phyloP scores from a whole-genome alignment of 2,329 filamentous ascomycete genomes.

The Colletotrichum lupini region DNA sequence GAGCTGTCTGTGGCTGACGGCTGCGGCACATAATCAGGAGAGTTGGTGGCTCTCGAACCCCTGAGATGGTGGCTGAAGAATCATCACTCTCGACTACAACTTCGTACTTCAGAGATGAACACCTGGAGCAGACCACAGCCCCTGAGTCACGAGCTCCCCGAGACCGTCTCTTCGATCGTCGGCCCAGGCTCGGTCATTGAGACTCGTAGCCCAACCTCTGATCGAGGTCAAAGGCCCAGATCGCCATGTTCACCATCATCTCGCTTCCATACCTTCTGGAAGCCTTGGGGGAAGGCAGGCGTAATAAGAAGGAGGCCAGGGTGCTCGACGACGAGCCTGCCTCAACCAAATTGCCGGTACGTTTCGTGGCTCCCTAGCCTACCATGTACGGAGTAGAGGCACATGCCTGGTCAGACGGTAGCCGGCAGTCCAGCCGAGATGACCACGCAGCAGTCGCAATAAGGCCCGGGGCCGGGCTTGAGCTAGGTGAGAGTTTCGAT shows the following conservation, averaged over 20 bases:
- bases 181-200: background rate
- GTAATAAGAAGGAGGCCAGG: background rate
- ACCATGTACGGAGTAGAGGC: background rate
- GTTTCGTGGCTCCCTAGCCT: background rate
- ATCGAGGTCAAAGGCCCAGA: background rate
- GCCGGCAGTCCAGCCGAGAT: conserved; percentile 16
- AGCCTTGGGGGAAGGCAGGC: background rate
- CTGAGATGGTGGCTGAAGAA: background rate
- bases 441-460: conserved; percentile 1
- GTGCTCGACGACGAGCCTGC: background rate
- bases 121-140: background rate
- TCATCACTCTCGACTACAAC: background rate
- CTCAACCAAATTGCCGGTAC: conserved; percentile 8
- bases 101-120: background rate
- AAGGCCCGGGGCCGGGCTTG: background rate
- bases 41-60: background rate
- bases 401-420: background rate
- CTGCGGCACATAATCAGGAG: background rate
- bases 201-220: background rate
- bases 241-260: background rate
- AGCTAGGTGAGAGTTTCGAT: background rate
- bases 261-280: conserved; percentile 16
- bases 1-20: background rate
- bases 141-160: background rate
- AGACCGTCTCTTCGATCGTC: background rate